Evolutionary conservation across 139 green algal genomes (phyloP).

Genomic region (Tetraselmis striata): DNA sequence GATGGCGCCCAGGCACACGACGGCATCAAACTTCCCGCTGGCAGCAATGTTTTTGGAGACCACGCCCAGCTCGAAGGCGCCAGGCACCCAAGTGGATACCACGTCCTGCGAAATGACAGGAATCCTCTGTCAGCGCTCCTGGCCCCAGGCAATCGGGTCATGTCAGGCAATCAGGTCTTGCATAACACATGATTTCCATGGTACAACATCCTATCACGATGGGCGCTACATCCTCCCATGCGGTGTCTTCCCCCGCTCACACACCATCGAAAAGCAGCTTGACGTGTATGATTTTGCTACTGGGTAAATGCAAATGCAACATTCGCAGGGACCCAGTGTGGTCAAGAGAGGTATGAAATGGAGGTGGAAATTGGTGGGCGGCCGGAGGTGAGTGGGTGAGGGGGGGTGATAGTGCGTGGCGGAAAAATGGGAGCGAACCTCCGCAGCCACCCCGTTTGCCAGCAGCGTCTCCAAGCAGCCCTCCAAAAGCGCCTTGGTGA

Average conservation of each 20-base stretch:
- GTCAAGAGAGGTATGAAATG: too few species aligned
- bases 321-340: too few species aligned
- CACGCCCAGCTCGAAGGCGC: conserved; percentile 91
- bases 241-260: too few species aligned
- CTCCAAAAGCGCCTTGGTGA: conserved; percentile 87
- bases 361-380: too few species aligned
- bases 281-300: too few species aligned
- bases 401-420: not conserved
- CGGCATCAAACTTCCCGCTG: conserved; percentile 74
- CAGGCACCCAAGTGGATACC: conserved; percentile 89
- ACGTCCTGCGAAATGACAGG: not conserved
- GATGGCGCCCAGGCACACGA: conserved; percentile 88
- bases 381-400: too few species aligned
- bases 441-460: conserved; percentile 45
- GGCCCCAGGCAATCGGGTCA: not conserved
- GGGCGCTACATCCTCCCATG: too few species aligned
- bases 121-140: not conserved
- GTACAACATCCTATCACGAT: not conserved
- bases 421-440: conserved; percentile 4
- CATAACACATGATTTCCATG: not conserved
- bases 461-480: conserved; percentile 72
- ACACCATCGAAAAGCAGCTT: too few species aligned
- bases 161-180: not conserved
- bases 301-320: too few species aligned
- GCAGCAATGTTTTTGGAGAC: conserved; percentile 86